Percentiles rank a stretch among this genome's conserved stretches.
Evolutionary conservation across 441 rosid species (phyloP).

Genomic region (Gossypium schwendimanii): DNA sequence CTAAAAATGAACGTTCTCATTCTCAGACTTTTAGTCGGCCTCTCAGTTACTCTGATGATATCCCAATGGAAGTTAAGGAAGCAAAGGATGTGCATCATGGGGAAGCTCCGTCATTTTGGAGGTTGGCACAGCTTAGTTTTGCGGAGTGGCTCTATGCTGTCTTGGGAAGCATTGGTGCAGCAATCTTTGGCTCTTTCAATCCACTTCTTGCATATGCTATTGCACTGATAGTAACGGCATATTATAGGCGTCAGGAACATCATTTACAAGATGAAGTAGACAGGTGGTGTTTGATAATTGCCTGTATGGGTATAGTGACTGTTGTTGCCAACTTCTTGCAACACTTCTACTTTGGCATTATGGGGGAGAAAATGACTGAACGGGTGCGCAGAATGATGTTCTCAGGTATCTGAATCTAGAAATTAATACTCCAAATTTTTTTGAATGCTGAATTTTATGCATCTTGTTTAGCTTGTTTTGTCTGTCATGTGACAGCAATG

Average conservation of each 20-base stretch:
- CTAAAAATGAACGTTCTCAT: conserved; percentile 92
- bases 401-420: conserved; percentile 53
- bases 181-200: conserved; percentile 93
- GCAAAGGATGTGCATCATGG: conserved; percentile 23
- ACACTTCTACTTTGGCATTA: conserved; percentile 96
- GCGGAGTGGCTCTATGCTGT: conserved; percentile 98
- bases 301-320: conserved; percentile 93
- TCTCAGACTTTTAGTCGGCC: conserved; percentile 96
- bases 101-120: conserved; percentile 83
- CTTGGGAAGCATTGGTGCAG: conserved; percentile 94
- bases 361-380: conserved; percentile 99
- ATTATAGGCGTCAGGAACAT: conserved; percentile 37
- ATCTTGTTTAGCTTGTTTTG: conserved; percentile 17
- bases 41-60: conserved; percentile 58
- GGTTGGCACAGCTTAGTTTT: conserved; percentile 84
- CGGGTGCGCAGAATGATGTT: conserved; percentile 99
- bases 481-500: conserved; percentile 61
- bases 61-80: conserved; percentile 40
- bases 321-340: conserved; percentile 94
- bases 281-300: conserved; percentile 93
- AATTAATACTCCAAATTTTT: neutral
- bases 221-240: conserved; percentile 72
- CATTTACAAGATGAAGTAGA: conserved; percentile 65
- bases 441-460: conserved; percentile 3
- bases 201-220: conserved; percentile 94